phyloP scores from a whole-genome alignment of 768 basidiomycete genomes.

The Lactarius indigo region DNA sequence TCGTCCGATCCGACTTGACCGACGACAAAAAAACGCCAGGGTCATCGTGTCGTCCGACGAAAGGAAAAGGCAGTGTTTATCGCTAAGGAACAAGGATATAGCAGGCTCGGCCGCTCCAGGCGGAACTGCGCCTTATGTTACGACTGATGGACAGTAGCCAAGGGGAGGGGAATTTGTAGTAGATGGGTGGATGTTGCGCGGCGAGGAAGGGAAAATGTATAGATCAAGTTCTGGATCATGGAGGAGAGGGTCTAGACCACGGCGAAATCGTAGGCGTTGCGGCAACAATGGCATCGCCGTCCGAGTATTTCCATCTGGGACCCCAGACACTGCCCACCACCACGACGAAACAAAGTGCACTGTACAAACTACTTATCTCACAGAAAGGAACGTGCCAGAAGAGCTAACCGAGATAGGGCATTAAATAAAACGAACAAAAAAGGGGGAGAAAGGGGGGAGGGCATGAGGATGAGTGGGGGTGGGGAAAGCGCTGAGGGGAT shows the following conservation, averaged over 20 bases:
- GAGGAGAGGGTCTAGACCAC: constrained; percentile 17
- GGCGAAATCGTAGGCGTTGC: constrained; percentile 25
- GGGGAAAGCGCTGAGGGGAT: constrained; percentile 1
- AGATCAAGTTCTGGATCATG: constrained; percentile 20
- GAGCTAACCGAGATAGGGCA: neutral
- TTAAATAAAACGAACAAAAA: neutral
- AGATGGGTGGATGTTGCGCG: constrained; percentile 15
- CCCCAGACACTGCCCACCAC: constrained; percentile 10
- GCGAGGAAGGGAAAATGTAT: constrained; percentile 8
- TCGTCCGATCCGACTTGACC: neutral
- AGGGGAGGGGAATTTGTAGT: constrained; percentile 15
- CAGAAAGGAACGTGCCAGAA: neutral
- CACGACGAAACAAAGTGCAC: neutral
- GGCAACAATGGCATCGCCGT: constrained; percentile 13
- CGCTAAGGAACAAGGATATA: neutral
- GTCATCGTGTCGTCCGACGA: neutral
- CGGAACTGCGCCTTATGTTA: neutral
- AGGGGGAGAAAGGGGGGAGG: neutral
- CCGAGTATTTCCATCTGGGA: neutral
- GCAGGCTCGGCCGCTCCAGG: constrained; percentile 12
- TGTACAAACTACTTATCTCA: neutral
- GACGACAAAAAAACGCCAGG: neutral
- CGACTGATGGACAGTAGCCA: constrained; percentile 2
- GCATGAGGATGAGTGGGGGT: neutral
- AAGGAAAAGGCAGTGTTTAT: neutral